Percentiles rank a stretch among this genome's conserved stretches.
These are phyloP conservation scores for Peronospora destructor DNA, from an alignment of 352 stramenopile genomes.

Conservation along the genomic window DNA sequence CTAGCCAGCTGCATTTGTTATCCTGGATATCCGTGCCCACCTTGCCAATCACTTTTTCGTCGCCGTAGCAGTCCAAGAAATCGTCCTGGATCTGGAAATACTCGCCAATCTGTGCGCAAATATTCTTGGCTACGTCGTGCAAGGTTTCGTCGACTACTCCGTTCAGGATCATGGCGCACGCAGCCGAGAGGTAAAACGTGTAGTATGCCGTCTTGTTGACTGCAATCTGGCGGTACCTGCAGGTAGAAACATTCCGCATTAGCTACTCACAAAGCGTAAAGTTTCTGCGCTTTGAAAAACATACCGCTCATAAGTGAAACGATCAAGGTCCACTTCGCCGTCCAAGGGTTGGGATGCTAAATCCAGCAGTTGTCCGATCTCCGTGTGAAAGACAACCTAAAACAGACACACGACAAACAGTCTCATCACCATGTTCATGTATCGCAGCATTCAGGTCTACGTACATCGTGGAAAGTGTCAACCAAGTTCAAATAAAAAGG, in stretches of 20 bases:
- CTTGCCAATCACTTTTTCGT: conserved; percentile 90
- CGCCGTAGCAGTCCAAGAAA: conserved; percentile 97
- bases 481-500: conserved; percentile 90
- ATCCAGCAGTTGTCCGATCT: conserved; percentile 93
- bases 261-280: not conserved
- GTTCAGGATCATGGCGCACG: conserved; percentile 86
- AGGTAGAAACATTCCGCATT: conserved; percentile 8
- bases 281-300: conserved; percentile 10
- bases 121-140: conserved; percentile 86
- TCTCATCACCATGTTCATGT: not conserved
- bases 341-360: conserved; percentile 86
- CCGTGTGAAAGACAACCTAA: conserved; percentile 95
- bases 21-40: conserved; percentile 98
- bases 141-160: conserved; percentile 74
- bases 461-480: conserved; percentile 92
- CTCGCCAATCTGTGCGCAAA: conserved; percentile 94
- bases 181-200: conserved; percentile 96
- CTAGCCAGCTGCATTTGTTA: conserved; percentile 98
- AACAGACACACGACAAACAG: conserved; percentile 9
- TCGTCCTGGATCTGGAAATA: conserved; percentile 99
- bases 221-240: conserved; percentile 88
- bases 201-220: conserved; percentile 99
- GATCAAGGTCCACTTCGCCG: conserved; percentile 71
- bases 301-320: conserved; percentile 92
- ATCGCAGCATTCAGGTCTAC: not conserved